Percentiles rank a stretch among this genome's conserved stretches.
Evolutionary conservation across 345 rosid genomes (phyloP).

Genomic region (Heritiera littoralis): DNA sequence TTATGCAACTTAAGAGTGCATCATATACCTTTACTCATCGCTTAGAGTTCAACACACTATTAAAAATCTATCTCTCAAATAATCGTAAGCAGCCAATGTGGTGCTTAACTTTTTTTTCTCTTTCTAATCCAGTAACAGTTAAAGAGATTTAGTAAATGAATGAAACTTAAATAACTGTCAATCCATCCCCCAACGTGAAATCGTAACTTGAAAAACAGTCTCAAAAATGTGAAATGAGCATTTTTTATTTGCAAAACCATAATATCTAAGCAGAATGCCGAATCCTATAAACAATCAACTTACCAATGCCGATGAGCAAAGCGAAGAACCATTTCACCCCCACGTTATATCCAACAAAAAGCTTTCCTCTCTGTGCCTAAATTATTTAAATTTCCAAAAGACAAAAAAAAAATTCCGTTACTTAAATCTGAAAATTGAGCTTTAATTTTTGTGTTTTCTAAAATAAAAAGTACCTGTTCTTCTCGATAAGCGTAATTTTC

Average conservation of each 20-base stretch:
- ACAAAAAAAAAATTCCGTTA: background rate
- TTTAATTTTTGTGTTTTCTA: background rate
- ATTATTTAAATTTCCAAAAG: conserved; percentile 16
- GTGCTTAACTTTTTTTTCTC: background rate
- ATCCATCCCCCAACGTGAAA: background rate
- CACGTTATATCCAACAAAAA: conserved; percentile 68
- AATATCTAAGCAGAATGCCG: background rate
- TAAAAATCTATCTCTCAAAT: background rate
- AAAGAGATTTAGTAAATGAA: background rate
- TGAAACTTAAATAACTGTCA: background rate
- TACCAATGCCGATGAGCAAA: conserved; percentile 89
- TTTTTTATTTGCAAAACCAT: background rate
- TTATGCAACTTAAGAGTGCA: background rate
- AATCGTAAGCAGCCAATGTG: background rate
- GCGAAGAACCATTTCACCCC: conserved; percentile 94
- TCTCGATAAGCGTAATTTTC: conserved; percentile 94
- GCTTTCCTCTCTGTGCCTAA: conserved; percentile 88
- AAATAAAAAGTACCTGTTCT: conserved; percentile 57
- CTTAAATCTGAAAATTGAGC: background rate
- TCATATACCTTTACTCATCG: background rate
- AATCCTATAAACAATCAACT: conserved; percentile 16
- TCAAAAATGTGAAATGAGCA: background rate
- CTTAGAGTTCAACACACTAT: background rate
- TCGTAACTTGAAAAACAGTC: background rate
- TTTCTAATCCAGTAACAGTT: background rate